Evolutionary conservation across 306 rosid species (phyloP).

Genomic region (Styphnolobium japonicum): DNA sequence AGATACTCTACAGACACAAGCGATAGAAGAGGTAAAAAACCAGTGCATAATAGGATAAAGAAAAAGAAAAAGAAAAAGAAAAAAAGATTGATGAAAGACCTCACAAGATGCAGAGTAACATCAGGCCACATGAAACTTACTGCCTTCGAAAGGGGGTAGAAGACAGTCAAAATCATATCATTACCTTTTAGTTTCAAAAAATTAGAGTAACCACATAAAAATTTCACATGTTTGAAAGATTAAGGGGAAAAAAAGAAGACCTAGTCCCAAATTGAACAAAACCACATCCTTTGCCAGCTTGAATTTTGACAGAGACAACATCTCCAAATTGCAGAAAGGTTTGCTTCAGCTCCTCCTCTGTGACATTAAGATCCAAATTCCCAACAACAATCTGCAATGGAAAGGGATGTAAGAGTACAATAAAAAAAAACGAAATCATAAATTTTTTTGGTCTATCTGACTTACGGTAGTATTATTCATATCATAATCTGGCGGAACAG

Average conservation of each 20-base stretch:
- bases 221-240: slow-evolving; percentile 20
- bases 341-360: slow-evolving; percentile 87
- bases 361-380: slow-evolving; percentile 76
- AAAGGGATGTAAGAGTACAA: slow-evolving; percentile 24
- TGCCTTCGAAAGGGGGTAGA: slow-evolving; percentile 24
- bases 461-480: slow-evolving; percentile 80
- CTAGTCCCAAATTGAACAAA: slow-evolving; percentile 82
- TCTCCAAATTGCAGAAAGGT: slow-evolving; percentile 82
- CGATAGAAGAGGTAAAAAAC: slow-evolving; percentile 12
- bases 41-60: slow-evolving; percentile 1
- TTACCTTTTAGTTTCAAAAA: slow-evolving; percentile 11
- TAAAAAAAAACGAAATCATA: neutral
- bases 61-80: slow-evolving; percentile 21
- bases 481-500: slow-evolving; percentile 63
- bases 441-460: neutral
- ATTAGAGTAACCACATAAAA: slow-evolving; percentile 11
- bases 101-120: slow-evolving; percentile 33
- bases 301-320: slow-evolving; percentile 64
- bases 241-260: slow-evolving; percentile 36
- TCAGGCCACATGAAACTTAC: slow-evolving; percentile 34
- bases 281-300: slow-evolving; percentile 80
- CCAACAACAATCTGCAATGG: slow-evolving; percentile 73
- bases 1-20: slow-evolving; percentile 51
- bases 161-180: slow-evolving; percentile 28
- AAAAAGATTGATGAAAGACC: slow-evolving; percentile 30